Evolutionary conservation across 371 early-diverging fungal genomes (phyloP), one percentile per base, ranked within the genome.

Genomic region (Lichtheimia corymbifera): DNA sequence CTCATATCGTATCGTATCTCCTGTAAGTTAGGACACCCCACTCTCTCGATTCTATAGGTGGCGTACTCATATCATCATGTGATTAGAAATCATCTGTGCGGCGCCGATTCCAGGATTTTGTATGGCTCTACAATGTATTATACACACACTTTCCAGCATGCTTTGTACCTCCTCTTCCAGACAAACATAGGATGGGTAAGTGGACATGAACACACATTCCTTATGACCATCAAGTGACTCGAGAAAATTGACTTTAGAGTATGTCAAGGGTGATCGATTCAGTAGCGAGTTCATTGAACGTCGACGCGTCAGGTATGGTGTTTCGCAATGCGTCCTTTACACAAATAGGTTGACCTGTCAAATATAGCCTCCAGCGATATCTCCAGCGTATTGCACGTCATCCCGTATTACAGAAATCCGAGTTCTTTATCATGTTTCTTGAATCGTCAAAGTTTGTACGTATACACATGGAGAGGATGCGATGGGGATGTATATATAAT

Each of bases 241-340:
- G 9, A 9, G 11, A 28, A 28, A n/a, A n/a, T n/a, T 28, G 0
- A 14, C 41, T 44, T 1, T 55, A 91, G 96, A 95, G 70, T 98
- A 96, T 67, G 79, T 98, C 13, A 95, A 95, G 41, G 97, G 98
- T 5, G 97, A 97, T 73, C 82, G 98, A 12, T 98, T 98, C 72
- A 85, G 90, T 61, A 68, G 84, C 5, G 94, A 95, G 9, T 98
- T 98, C 81, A 85, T 96, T 11, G 93, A 92, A 55, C 91, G 91
- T 71, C 82, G 97, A 47, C 74, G 92, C 51, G 58, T 76, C 22
- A 58, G 70, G 70, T 66, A 70, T 45, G 13, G 14, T 30, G 5
- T 43, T 55, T 41, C 41, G 1, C 22, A 45, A 45, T n/a, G 14
- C 25, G 1, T 25, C 18, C 20, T 58, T 30, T 20, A 27, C 50